phyloP scores from a whole-genome alignment of 2,329 filamentous ascomycete genomes.

The Nemania sp. region DNA sequence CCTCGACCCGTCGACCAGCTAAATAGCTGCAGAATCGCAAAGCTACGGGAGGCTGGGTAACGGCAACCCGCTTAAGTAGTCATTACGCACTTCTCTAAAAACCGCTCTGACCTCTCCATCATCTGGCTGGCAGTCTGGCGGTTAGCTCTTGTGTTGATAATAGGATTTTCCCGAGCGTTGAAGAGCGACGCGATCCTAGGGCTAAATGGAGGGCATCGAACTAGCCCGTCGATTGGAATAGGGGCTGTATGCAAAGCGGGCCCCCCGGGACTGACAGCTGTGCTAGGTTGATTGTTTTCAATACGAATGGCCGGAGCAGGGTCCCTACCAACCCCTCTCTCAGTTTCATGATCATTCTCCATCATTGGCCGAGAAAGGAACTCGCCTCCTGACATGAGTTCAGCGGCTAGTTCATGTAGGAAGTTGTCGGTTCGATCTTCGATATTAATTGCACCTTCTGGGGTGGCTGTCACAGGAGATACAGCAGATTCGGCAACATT shows the following conservation, averaged over 20 bases:
- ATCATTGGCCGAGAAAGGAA: neutral
- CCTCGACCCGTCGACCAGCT: neutral
- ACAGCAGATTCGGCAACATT: neutral
- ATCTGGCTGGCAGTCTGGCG: conserved; percentile 33
- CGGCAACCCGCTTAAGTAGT: neutral
- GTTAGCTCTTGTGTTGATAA: conserved; percentile 26
- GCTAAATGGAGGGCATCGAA: conserved; percentile 27
- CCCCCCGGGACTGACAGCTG: neutral
- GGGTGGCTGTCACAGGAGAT: neutral
- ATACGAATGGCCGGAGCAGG: neutral
- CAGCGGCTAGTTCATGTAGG: conserved; percentile 24
- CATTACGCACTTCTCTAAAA: neutral
- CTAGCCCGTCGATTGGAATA: conserved; percentile 11
- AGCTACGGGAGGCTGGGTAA: neutral
- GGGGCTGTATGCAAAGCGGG: conserved; percentile 1
- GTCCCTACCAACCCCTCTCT: neutral
- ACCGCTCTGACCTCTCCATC: conserved; percentile 18
- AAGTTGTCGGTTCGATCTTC: conserved; percentile 25
- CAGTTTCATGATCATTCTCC: neutral
- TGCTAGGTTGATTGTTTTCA: neutral
- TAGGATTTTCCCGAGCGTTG: conserved; percentile 23
- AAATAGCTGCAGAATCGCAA: neutral
- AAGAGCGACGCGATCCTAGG: conserved; percentile 31
- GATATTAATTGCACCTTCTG: conserved; percentile 14
- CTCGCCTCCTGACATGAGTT: conserved; percentile 10